Conservation (phyloP, 345 rosid genomes). For the Dipteronia sinensis region DNA sequence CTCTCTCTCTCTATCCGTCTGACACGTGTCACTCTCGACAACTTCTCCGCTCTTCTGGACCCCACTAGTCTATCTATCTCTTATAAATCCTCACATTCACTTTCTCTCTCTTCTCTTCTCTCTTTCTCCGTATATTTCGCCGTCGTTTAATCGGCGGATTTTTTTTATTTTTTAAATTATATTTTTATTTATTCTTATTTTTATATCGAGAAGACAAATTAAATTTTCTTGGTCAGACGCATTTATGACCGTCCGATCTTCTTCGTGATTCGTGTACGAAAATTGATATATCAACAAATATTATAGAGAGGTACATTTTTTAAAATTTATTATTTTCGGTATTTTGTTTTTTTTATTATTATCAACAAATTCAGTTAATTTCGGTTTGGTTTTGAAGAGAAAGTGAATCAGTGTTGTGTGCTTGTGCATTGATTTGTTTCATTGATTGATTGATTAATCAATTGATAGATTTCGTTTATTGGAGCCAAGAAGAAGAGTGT, state of each 20-base stretch:
- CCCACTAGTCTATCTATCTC: conserved; percentile 20
- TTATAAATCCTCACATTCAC: too few species aligned
- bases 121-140: conserved; percentile 5
- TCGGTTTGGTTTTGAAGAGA: conserved; percentile 28
- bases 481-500: neutral
- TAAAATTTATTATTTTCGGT: neutral
- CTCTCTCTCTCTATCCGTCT: neutral
- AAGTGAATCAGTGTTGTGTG: neutral
- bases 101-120: neutral
- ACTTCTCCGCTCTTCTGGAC: conserved; percentile 3
- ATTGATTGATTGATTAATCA: conserved; percentile 29
- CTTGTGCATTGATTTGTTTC: conserved; percentile 28
- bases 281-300: neutral
- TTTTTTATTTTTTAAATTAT: neutral
- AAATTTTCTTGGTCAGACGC: conserved; percentile 20
- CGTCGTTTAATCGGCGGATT: conserved; percentile 37
- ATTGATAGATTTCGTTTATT: neutral
- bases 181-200: neutral
- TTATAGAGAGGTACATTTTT: neutral
- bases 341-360: neutral
- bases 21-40: conserved; percentile 23
- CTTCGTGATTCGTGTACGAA: conserved; percentile 34
- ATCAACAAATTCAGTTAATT: conserved; percentile 1
- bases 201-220: conserved; percentile 1
- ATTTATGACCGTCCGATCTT: conserved; percentile 55